Conservation (phyloP, 805 yeast genomes). For the Metschnikowia matae region DNA sequence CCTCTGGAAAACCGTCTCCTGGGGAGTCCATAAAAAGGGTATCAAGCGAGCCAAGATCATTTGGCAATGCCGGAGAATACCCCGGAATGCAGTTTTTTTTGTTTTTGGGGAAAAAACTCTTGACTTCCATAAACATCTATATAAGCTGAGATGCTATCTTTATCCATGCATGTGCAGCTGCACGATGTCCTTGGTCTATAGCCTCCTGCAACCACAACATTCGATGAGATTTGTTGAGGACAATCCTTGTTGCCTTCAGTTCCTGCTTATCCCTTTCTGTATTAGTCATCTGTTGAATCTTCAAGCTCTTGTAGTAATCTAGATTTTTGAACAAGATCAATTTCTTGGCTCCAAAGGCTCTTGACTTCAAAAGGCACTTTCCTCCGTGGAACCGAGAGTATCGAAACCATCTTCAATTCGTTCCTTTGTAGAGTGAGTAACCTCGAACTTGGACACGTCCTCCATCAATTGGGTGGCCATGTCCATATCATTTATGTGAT, state of each 20-base stretch:
- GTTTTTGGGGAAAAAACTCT: constrained; percentile 75
- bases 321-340: constrained; percentile 17
- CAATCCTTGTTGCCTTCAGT: constrained; percentile 52
- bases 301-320: constrained; percentile 10
- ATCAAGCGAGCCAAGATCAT: too few species aligned
- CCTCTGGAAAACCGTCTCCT: too few species aligned
- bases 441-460: constrained; percentile 43
- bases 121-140: constrained; percentile 74
- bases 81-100: constrained; percentile 65
- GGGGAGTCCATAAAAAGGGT: too few species aligned
- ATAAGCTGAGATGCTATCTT: constrained; percentile 78
- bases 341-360: constrained; percentile 2
- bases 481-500: constrained; percentile 56
- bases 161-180: constrained; percentile 77
- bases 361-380: too few species aligned
- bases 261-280: constrained; percentile 53
- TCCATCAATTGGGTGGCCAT: constrained; percentile 51
- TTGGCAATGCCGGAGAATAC: constrained; percentile 56
- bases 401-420: constrained; percentile 8
- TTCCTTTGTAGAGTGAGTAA: background rate
- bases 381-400: background rate
- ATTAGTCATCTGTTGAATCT: constrained; percentile 27
- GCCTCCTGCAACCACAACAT: constrained; percentile 46
- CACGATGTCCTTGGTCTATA: constrained; percentile 38
- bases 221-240: constrained; percentile 51